phyloP scores from a whole-genome alignment of 768 basidiomycete species.

The Dentipellis fragilis region DNA sequence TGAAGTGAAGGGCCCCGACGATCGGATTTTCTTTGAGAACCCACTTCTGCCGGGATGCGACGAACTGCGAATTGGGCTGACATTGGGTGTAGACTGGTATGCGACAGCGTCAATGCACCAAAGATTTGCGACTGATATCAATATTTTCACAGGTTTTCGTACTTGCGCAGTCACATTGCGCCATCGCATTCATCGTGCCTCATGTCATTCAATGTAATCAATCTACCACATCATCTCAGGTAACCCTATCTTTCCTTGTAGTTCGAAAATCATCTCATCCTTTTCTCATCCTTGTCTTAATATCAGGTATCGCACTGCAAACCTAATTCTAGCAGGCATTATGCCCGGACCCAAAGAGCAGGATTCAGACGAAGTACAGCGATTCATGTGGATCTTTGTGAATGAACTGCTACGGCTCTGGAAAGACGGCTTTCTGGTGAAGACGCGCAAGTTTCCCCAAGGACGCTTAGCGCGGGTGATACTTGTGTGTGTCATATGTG shows the following conservation, averaged over 20 bases:
- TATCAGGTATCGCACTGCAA: constrained; percentile 18
- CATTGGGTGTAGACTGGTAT: constrained; percentile 24
- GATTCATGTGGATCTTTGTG: constrained; percentile 11
- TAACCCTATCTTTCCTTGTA: constrained; percentile 6
- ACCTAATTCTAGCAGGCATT: constrained; percentile 18
- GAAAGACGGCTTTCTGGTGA: constrained; percentile 15
- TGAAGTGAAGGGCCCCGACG: constrained; percentile 17
- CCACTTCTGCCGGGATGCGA: constrained; percentile 3
- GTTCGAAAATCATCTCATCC: neutral
- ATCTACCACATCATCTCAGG: constrained; percentile 20
- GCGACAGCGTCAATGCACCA: no score
- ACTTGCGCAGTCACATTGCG: constrained; percentile 23
- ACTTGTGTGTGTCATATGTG: constrained; percentile 25
- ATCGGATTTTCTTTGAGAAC: constrained; percentile 19
- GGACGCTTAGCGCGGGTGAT: constrained; percentile 23
- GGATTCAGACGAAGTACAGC: constrained; percentile 18
- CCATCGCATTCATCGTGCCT: constrained; percentile 26
- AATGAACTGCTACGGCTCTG: constrained; percentile 18
- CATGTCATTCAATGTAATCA: constrained; percentile 24
- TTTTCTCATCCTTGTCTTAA: no score
- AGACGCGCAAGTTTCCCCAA: constrained; percentile 17
- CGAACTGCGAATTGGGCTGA: constrained; percentile 21
- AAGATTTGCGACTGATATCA: no score
- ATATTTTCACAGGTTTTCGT: constrained; percentile 25
- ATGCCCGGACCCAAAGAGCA: constrained; percentile 22